Evolutionary conservation across 2,329 filamentous ascomycete species (phyloP).

Genomic region (Ophiostoma novo-ulmi): DNA sequence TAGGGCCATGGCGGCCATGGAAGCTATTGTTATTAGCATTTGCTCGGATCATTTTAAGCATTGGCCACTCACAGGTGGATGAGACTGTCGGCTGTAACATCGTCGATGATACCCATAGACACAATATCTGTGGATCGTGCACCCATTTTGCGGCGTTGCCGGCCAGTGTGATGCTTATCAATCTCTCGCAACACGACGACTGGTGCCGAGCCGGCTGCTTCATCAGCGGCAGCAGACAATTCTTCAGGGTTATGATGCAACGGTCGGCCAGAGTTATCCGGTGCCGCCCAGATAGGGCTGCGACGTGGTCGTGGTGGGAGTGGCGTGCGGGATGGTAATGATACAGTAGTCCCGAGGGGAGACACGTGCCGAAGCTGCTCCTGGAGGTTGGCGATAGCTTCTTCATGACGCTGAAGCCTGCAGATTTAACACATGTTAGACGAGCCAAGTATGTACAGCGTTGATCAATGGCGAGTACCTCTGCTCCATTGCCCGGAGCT

Average conservation of each 20-base stretch:
- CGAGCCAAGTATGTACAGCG: not conserved
- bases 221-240: constrained; percentile 13
- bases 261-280: not conserved
- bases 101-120: constrained; percentile 12
- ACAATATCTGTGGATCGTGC: constrained; percentile 11
- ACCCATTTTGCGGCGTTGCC: constrained; percentile 11
- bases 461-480: not conserved
- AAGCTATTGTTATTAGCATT: not conserved
- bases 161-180: constrained; percentile 13
- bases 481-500: constrained; percentile 16
- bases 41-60: too few relatives aligned
- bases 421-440: not conserved
- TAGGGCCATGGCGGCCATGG: not conserved
- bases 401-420: constrained; percentile 10
- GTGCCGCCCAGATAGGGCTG: constrained; percentile 10
- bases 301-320: constrained; percentile 5
- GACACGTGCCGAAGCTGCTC: constrained; percentile 9
- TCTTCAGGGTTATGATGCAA: constrained; percentile 12
- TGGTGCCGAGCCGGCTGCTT: constrained; percentile 8
- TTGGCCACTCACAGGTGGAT: not conserved
- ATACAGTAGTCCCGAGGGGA: not conserved
- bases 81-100: constrained; percentile 2
- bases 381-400: constrained; percentile 12
- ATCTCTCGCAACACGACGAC: constrained; percentile 14
- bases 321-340: constrained; percentile 2